Conservation (phyloP, 1,139 yeast species). For the Diutina pseudorugosa region DNA sequence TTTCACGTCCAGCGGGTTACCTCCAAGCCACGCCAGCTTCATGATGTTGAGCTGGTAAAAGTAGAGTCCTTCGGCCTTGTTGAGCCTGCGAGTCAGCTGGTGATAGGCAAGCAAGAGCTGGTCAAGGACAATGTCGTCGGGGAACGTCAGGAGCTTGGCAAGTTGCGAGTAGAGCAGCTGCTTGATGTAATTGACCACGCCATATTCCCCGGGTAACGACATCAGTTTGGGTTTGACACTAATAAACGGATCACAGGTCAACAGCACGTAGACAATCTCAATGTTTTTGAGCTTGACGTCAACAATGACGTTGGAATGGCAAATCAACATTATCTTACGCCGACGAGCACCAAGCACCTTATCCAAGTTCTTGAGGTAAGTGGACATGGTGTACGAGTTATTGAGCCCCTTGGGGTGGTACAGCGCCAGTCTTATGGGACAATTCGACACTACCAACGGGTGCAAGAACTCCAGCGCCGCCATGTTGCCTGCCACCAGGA, state of each 20-base stretch:
- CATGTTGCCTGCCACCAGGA: not conserved
- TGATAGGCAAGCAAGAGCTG: not conserved
- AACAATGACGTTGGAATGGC: not conserved
- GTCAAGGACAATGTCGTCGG: not conserved
- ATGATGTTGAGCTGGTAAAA: not conserved
- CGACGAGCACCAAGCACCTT: not conserved
- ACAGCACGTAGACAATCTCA: not conserved
- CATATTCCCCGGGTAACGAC: constrained; percentile 2
- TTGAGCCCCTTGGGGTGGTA: constrained; percentile 3
- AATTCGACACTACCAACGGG: constrained; percentile 1
- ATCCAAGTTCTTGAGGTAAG: not conserved
- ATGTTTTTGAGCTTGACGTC: not conserved
- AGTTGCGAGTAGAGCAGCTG: not conserved
- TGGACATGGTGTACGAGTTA: not conserved
- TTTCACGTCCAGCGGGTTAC: not conserved
- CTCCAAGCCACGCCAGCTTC: constrained; percentile 1
- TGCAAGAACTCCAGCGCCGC: not conserved
- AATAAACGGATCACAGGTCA: not conserved
- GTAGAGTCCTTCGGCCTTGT: not conserved
- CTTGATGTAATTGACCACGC: not conserved
- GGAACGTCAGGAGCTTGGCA: not conserved
- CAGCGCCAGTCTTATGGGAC: not conserved
- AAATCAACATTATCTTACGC: not conserved
- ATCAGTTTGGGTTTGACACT: not conserved
- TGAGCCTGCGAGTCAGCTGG: not conserved